Percentiles rank a stretch among this genome's conserved stretches.
Evolutionary conservation across 2,329 filamentous ascomycete genomes (phyloP).

Genomic region (Aspergillus pseudonomiae): DNA sequence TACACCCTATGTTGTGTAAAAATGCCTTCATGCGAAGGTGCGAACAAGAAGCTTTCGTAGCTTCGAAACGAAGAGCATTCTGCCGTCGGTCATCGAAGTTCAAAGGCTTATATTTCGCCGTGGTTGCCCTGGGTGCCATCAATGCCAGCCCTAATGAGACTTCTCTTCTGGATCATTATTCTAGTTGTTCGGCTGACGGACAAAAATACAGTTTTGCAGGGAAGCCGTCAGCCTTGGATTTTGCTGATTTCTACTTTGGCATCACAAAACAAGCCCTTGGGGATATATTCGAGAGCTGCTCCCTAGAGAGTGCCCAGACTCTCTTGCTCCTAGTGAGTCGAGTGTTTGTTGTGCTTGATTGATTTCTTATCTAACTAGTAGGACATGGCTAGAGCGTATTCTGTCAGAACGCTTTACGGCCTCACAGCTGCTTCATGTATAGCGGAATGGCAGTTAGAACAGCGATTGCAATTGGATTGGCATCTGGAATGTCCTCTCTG

Average conservation of each 20-base stretch:
- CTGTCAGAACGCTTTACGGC: constrained; percentile 38
- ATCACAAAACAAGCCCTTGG: constrained; percentile 29
- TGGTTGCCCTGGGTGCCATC: constrained; percentile 33
- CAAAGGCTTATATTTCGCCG: constrained; percentile 31
- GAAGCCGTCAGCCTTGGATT: constrained; percentile 22
- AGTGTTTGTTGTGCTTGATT: background rate
- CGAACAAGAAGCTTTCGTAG: constrained; percentile 24
- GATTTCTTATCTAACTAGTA: background rate
- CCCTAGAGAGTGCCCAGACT: constrained; percentile 30
- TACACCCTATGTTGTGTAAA: constrained; percentile 29
- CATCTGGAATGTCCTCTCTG: constrained; percentile 28
- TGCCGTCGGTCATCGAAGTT: constrained; percentile 20
- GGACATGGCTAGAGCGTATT: constrained; percentile 25
- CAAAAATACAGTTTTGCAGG: background rate
- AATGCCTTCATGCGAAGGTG: constrained; percentile 25
- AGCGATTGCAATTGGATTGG: constrained; percentile 37
- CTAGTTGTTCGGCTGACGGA: constrained; percentile 8
- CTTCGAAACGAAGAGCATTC: constrained; percentile 12
- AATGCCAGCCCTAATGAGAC: constrained; percentile 29
- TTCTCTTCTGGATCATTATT: constrained; percentile 26
- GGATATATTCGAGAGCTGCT: constrained; percentile 34
- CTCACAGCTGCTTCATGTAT: constrained; percentile 41
- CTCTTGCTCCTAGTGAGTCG: constrained; percentile 27
- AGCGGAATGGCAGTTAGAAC: constrained; percentile 40
- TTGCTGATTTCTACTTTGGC: constrained; percentile 32